Evolutionary conservation across 208 protist species (phyloP), one percentile per base, ranked within the genome.

Genomic region (Jaenimonas drosophilae): DNA sequence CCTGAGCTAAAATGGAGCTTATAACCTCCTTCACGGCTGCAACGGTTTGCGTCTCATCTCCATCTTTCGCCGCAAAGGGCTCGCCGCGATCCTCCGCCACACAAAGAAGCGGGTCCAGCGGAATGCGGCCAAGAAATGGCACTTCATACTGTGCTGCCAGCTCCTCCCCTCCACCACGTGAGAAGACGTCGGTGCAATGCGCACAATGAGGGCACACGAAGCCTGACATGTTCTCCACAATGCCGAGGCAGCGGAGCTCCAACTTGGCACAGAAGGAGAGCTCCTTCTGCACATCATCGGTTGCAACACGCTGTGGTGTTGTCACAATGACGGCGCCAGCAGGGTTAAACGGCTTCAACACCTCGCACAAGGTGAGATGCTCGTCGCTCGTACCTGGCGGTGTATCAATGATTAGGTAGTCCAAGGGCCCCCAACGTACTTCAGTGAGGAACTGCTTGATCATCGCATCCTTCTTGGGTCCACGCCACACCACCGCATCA

Each of bases 401-500:
- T 14, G 91, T 96, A 74, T 97, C 91, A 37, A 97, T 70, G 53
- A 97, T 84, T 0, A 97, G 62, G 49, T 84, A 88, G 56, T 97
- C 91, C 6, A 97, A 56, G 9, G 54, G 52, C 14, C 82, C 89
- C 89, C 91, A 97, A 38, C 75, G 44, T 14, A 95, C 87, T 27
- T 95, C 81, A 28, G 49, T 71, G 26, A 95, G 47, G 41, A 97
- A 96, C 53, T 97, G 86, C 51, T 92, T 93, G 49, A 97, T 96
- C 76, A 95, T 91, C 24, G 72, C 70, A 49, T 93, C 83, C 57
- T 96, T 96, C 53, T 87, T 90, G 2, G 89, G 87, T 0, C 91
- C 87, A 32, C 98, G 81, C 98, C 98, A 99, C 52, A 99, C 97
- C 5, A 99, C 95, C 2, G 98, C 97, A 43, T 99, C 97, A 30